Conservation (phyloP, 2,329 filamentous ascomycete genomes). For the Calonectria henricotiae region DNA sequence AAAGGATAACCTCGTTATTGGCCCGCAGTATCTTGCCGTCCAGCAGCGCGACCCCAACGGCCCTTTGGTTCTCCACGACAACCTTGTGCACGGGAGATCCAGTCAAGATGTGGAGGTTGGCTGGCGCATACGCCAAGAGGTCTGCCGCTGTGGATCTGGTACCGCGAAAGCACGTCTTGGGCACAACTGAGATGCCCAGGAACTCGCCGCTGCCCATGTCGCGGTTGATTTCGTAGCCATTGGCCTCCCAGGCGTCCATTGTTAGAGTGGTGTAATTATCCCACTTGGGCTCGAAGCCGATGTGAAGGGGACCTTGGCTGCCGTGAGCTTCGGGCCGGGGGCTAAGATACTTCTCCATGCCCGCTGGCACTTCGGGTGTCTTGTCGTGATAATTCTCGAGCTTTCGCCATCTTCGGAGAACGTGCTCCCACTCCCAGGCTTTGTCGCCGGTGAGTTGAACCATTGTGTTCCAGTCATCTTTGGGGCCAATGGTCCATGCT, state of each 20-base stretch:
- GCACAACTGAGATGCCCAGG: conserved; percentile 36
- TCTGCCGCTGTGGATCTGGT: conserved; percentile 39
- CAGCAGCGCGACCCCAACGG: conserved; percentile 33
- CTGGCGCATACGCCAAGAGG: conserved; percentile 28
- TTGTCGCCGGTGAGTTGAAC: conserved; percentile 35
- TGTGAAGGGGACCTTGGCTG: conserved; percentile 37
- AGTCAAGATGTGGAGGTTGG: conserved; percentile 38
- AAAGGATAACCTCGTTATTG: conserved; percentile 40
- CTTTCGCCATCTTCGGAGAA: conserved; percentile 32
- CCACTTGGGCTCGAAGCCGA: conserved; percentile 41
- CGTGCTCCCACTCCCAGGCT: conserved; percentile 39
- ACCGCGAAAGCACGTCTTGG: conserved; percentile 38
- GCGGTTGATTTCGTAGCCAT: conserved; percentile 38
- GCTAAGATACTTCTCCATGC: conserved; percentile 39
- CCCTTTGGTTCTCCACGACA: conserved; percentile 30
- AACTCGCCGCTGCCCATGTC: conserved; percentile 40
- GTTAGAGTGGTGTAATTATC: conserved; percentile 37
- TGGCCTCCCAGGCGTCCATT: conserved; percentile 38
- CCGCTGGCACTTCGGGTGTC: conserved; percentile 33
- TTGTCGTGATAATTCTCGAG: conserved; percentile 43
- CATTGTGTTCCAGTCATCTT: conserved; percentile 43
- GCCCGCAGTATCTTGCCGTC: conserved; percentile 35
- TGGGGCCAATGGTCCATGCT: conserved; percentile 39
- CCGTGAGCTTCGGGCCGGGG: conserved; percentile 36
- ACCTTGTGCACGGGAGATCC: conserved; percentile 34